Conservation (phyloP, 345 rosid genomes). For the Murraya koenigii region DNA sequence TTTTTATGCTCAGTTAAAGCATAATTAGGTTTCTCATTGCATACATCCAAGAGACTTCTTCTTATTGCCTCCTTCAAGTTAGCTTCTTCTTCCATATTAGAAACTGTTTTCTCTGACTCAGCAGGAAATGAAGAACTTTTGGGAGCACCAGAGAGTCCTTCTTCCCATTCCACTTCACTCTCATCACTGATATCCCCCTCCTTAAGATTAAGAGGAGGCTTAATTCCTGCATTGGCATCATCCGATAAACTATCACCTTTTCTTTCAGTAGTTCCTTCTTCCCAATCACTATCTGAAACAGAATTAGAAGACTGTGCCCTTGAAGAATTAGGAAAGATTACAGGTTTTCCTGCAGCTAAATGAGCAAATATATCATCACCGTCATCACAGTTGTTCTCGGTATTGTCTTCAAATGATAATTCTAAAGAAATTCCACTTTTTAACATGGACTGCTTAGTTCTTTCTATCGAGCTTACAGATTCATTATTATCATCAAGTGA, state of each 20-base stretch:
- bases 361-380: conserved; percentile 69
- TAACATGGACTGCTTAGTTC: conserved; percentile 26
- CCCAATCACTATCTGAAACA: conserved; percentile 74
- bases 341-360: conserved; percentile 62
- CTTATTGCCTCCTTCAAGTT: conserved; percentile 83
- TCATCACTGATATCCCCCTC: conserved; percentile 41
- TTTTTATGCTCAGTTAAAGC: conserved; percentile 17
- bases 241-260: conserved; percentile 20
- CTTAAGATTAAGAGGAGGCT: conserved; percentile 23
- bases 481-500: conserved; percentile 24
- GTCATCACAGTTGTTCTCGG: conserved; percentile 35
- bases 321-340: conserved; percentile 38
- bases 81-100: conserved; percentile 75
- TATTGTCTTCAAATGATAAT: conserved; percentile 75
- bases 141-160: conserved; percentile 35
- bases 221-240: conserved; percentile 29
- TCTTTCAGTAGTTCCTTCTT: conserved; percentile 42
- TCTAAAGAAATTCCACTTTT: conserved; percentile 42
- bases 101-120: conserved; percentile 35
- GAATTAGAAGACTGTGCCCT: conserved; percentile 34
- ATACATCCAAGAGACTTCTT: conserved; percentile 70
- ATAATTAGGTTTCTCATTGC: conserved; percentile 24
- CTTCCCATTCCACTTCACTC: conserved; percentile 72
- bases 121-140: conserved; percentile 20
- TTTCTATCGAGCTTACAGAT: conserved; percentile 34